Percentiles rank a stretch among this genome's conserved stretches.
Conservation (phyloP, 2,329 filamentous ascomycete species). For the Fusarium virguliforme region DNA sequence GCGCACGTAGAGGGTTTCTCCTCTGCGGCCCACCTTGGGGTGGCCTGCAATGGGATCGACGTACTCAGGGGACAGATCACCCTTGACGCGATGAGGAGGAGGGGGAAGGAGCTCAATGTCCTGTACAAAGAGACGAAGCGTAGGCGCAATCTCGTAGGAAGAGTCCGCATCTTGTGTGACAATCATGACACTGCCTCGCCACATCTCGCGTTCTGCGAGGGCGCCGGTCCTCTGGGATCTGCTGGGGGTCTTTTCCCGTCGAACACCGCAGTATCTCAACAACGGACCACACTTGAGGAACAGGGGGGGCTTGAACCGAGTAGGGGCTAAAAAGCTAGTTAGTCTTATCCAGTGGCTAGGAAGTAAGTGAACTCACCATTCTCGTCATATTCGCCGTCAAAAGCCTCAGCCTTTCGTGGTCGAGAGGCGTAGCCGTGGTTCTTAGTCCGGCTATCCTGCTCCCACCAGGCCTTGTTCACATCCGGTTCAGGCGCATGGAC, state of each 20-base stretch:
- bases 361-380: slow-evolving; percentile 62
- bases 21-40: slow-evolving; percentile 86
- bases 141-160: slow-evolving; percentile 84
- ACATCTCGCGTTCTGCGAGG: slow-evolving; percentile 78
- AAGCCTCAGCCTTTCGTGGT: slow-evolving; percentile 73
- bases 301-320: slow-evolving; percentile 85
- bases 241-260: slow-evolving; percentile 69
- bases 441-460: slow-evolving; percentile 68
- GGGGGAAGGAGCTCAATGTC: slow-evolving; percentile 86
- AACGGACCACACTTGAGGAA: slow-evolving; percentile 93
- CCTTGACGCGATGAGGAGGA: slow-evolving; percentile 77
- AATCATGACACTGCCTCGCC: slow-evolving; percentile 96
- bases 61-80: slow-evolving; percentile 83
- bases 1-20: slow-evolving; percentile 88
- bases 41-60: slow-evolving; percentile 92
- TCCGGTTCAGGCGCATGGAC: slow-evolving; percentile 59
- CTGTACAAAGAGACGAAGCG: slow-evolving; percentile 87
- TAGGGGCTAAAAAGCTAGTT: slow-evolving; percentile 64
- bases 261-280: slow-evolving; percentile 89
- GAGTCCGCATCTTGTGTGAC: slow-evolving; percentile 90
- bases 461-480: slow-evolving; percentile 82
- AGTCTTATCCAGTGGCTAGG: slow-evolving; percentile 21
- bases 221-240: slow-evolving; percentile 49
- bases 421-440: slow-evolving; percentile 64
- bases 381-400: slow-evolving; percentile 79